Percentiles rank a stretch among this genome's conserved stretches.
These are phyloP conservation scores for Leptographium galeiforme DNA, from an alignment of 2,329 filamentous ascomycete genomes.

Conservation along the genomic window DNA sequence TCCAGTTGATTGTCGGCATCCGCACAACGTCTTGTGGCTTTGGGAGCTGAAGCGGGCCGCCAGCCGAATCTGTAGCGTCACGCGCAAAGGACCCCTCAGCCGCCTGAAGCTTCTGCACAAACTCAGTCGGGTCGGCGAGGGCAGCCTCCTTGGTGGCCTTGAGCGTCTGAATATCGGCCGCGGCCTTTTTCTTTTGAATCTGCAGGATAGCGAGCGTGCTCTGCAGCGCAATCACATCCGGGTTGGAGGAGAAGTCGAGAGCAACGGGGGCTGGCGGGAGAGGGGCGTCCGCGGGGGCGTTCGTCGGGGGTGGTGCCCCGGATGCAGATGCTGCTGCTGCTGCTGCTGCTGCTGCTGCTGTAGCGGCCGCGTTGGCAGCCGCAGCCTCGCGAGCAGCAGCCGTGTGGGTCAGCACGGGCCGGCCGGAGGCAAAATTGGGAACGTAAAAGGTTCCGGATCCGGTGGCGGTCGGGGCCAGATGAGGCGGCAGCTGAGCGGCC, in stretches of 20 bases:
- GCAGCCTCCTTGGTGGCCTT: slow-evolving; percentile 58
- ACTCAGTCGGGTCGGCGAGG: slow-evolving; percentile 55
- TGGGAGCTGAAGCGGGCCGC: slow-evolving; percentile 38
- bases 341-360: neutral
- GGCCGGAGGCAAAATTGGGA: slow-evolving; percentile 9
- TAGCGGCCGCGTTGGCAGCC: neutral
- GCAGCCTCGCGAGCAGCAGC: slow-evolving; percentile 6
- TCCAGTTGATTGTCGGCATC: slow-evolving; percentile 86
- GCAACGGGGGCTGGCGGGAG: slow-evolving; percentile 35
- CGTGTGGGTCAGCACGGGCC: slow-evolving; percentile 9
- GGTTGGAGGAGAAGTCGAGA: slow-evolving; percentile 52
- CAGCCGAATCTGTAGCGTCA: too few species aligned
- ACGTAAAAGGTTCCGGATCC: slow-evolving; percentile 11
- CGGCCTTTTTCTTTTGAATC: slow-evolving; percentile 67
- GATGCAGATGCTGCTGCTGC: neutral
- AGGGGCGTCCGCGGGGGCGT: neutral
- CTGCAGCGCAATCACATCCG: slow-evolving; percentile 76
- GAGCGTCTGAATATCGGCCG: slow-evolving; percentile 59
- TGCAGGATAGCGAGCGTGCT: slow-evolving; percentile 79
- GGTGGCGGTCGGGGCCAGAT: slow-evolving; percentile 21
- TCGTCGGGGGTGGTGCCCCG: neutral
- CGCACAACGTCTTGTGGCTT: slow-evolving; percentile 70
- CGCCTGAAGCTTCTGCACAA: slow-evolving; percentile 48
- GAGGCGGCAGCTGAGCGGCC: slow-evolving; percentile 16
- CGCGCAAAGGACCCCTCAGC: slow-evolving; percentile 6